phyloP scores from a whole-genome alignment of 2,329 filamentous ascomycete genomes.

The Lecanosticta acicola region DNA sequence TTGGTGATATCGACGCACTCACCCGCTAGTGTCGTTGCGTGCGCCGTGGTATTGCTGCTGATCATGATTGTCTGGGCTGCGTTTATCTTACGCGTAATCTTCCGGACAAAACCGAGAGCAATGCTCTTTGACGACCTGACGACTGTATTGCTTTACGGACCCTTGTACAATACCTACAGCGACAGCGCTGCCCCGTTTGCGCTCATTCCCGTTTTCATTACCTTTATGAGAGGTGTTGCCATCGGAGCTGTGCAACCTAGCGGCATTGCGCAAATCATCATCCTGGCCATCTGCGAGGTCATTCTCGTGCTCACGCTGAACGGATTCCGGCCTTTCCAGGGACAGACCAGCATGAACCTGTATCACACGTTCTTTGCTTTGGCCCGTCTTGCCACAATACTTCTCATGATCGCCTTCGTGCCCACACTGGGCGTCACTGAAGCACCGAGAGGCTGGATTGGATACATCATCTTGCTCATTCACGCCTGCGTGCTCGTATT shows the following conservation, averaged over 20 bases:
- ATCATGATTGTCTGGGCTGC: conserved; percentile 65
- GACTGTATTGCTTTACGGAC: conserved; percentile 82
- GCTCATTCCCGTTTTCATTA: conserved; percentile 77
- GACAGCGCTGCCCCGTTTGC: conserved; percentile 90
- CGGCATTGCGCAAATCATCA: conserved; percentile 85
- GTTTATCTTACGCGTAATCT: conserved; percentile 78
- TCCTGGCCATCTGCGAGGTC: conserved; percentile 91
- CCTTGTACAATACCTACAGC: conserved; percentile 94
- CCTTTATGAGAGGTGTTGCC: conserved; percentile 77
- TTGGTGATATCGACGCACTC: conserved; percentile 68
- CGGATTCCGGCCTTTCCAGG: conserved; percentile 84
- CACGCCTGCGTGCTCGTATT: conserved; percentile 82
- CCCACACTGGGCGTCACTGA: conserved; percentile 74
- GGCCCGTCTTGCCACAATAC: conserved; percentile 63
- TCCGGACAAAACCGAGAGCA: conserved; percentile 72
- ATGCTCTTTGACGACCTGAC: conserved; percentile 90
- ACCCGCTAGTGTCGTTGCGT: conserved; percentile 62
- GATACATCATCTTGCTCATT: conserved; percentile 80
- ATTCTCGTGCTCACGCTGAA: conserved; percentile 81
- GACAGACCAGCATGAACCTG: conserved; percentile 92
- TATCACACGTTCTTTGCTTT: conserved; percentile 83
- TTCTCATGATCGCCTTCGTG: conserved; percentile 62
- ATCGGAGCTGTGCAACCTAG: conserved; percentile 90
- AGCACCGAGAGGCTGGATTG: conserved; percentile 85
- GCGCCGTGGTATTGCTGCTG: conserved; percentile 70